These are phyloP conservation scores for Ogataea trehaloabstinens DNA, from an alignment of 805 yeast genomes.

Conservation along the genomic window DNA sequence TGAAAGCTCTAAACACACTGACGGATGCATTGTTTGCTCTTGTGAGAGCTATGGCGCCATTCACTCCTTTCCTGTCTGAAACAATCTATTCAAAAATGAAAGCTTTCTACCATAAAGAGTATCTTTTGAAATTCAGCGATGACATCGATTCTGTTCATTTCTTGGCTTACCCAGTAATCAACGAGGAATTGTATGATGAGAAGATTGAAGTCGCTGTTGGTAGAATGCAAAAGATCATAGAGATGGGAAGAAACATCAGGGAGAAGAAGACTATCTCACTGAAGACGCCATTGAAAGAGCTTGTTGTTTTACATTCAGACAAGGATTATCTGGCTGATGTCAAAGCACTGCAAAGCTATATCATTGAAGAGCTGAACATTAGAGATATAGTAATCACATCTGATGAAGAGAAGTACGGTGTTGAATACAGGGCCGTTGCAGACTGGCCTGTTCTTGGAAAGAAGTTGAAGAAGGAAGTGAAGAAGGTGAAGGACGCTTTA, in stretches of 20 bases:
- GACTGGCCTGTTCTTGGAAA: conserved; percentile 99
- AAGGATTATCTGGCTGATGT: conserved; percentile 71
- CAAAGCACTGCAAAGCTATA: conserved; percentile 71
- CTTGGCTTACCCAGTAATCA: conserved; percentile 83
- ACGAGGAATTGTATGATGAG: conserved; percentile 76
- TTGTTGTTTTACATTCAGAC: conserved; percentile 84
- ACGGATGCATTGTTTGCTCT: conserved; percentile 87
- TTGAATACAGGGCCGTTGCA: conserved; percentile 90
- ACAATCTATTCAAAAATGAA: conserved; percentile 77
- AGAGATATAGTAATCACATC: conserved; percentile 84
- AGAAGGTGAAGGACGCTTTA: conserved; percentile 90
- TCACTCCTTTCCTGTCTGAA: conserved; percentile 95
- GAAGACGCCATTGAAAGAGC: conserved; percentile 88
- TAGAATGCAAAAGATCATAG: conserved; percentile 97
- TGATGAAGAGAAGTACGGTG: conserved; percentile 90
- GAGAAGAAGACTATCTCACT: conserved; percentile 92
- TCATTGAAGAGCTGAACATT: conserved; percentile 88
- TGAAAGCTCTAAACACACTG: conserved; percentile 84
- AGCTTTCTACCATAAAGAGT: conserved; percentile 57
- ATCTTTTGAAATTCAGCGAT: conserved; percentile 45
- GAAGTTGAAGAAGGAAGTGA: conserved; percentile 91
- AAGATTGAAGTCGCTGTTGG: conserved; percentile 83
- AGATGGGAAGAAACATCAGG: conserved; percentile 92
- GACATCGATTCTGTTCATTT: conserved; percentile 90
- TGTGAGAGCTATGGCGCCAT: conserved; percentile 97